Percentiles rank a stretch among this genome's conserved stretches.
phyloP scores from a whole-genome alignment of 345 rosid species.

The Euphorbia pulcherrima region DNA sequence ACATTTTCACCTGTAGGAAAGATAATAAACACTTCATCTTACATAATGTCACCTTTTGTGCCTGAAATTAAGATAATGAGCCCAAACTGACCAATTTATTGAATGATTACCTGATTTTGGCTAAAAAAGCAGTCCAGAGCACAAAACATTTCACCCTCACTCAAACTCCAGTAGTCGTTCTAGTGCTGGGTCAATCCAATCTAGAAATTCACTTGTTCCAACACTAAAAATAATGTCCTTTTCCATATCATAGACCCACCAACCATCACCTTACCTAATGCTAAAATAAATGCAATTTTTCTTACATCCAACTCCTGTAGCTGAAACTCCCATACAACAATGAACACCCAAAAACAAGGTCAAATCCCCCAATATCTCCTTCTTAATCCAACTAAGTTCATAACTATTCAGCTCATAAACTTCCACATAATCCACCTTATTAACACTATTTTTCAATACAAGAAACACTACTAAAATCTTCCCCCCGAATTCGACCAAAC shows the following conservation, averaged over 20 bases:
- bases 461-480: conserved; percentile 27
- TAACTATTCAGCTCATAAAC: conserved; percentile 18
- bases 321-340: conserved; percentile 25
- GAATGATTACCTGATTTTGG: too few relatives aligned
- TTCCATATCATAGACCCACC: conserved; percentile 18
- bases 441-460: conserved; percentile 10
- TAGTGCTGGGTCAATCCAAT: conserved; percentile 2
- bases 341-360: conserved; percentile 25
- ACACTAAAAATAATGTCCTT: not conserved
- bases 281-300: conserved; percentile 19
- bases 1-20: too few relatives aligned
- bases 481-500: conserved; percentile 27
- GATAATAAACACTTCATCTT: too few relatives aligned
- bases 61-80: too few relatives aligned
- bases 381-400: conserved; percentile 20
- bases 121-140: too few relatives aligned
- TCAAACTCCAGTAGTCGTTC: not conserved
- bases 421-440: conserved; percentile 27
- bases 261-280: not conserved
- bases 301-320: conserved; percentile 19
- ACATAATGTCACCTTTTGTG: too few relatives aligned
- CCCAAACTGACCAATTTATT: too few relatives aligned
- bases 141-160: too few relatives aligned
- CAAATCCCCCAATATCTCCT: conserved; percentile 14
- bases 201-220: not conserved